A percentile compares a stretch with the other conserved stretches of the same genome.
These are phyloP conservation scores for Mucor mucedo DNA, from an alignment of 371 early-diverging fungal species.

Conservation along the genomic window DNA sequence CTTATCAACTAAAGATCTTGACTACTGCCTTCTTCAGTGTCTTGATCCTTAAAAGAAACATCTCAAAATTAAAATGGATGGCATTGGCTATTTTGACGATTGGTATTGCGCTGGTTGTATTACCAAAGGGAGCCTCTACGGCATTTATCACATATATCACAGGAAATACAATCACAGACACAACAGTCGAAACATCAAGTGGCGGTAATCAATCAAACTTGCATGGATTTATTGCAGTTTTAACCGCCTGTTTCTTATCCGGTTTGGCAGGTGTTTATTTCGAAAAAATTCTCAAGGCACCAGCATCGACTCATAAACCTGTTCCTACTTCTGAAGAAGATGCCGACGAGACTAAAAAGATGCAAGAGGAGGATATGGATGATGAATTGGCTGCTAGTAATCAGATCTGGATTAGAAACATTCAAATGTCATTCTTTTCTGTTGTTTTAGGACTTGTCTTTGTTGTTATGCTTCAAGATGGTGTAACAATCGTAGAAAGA, in stretches of 20 bases:
- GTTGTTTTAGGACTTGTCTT: conserved; percentile 69
- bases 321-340: conserved; percentile 14
- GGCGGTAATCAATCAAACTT: conserved; percentile 51
- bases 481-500: conserved; percentile 65
- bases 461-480: conserved; percentile 77
- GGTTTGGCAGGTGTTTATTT: conserved; percentile 97
- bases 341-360: conserved; percentile 18
- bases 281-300: conserved; percentile 89
- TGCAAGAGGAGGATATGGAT: conserved; percentile 24
- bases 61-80: conserved; percentile 80
- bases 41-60: conserved; percentile 67
- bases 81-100: conserved; percentile 82
- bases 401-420: conserved; percentile 88
- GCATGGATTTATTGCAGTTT: conserved; percentile 66
- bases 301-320: conserved; percentile 23
- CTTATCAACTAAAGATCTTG: conserved; percentile 95
- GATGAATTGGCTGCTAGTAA: conserved; percentile 39
- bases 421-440: conserved; percentile 86
- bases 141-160: conserved; percentile 20
- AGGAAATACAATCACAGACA: conserved; percentile 13
- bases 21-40: conserved; percentile 95
- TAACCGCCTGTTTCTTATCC: conserved; percentile 85
- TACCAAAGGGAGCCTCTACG: conserved; percentile 38
- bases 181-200: not conserved
- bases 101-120: conserved; percentile 84